Conservation (phyloP, 805 yeast genomes). For the Priceomyces medius region DNA sequence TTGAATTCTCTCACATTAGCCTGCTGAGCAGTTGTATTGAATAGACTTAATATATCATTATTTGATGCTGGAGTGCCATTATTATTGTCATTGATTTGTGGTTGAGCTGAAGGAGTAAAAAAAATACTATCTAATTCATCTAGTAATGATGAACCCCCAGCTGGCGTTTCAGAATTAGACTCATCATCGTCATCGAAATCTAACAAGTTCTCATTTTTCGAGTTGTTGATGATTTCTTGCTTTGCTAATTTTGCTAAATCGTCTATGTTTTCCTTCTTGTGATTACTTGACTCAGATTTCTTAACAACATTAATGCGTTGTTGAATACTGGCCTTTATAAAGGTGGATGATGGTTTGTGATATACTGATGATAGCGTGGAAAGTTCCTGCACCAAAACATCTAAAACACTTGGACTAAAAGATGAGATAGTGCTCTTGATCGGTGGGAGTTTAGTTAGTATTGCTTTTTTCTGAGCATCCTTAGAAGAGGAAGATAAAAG, state of each 20-base stretch:
- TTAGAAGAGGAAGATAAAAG: constrained; percentile 51
- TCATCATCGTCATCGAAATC: constrained; percentile 74
- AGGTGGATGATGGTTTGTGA: constrained; percentile 74
- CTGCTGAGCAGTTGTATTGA: constrained; percentile 20
- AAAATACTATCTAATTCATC: constrained; percentile 78
- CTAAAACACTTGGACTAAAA: constrained; percentile 66
- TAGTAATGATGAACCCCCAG: constrained; percentile 43
- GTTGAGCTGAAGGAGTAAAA: constrained; percentile 34
- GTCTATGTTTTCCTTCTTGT: constrained; percentile 48
- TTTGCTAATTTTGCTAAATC: constrained; percentile 78
- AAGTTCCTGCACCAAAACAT: constrained; percentile 69
- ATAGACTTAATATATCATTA: constrained; percentile 50
- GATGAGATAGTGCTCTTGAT: constrained; percentile 70
- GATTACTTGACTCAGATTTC: constrained; percentile 13
- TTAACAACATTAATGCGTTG: constrained; percentile 26
- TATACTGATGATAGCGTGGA: constrained; percentile 87
- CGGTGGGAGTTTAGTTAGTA: constrained; percentile 64
- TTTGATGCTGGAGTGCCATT: constrained; percentile 12
- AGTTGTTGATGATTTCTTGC: constrained; percentile 64
- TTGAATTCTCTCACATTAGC: not conserved
- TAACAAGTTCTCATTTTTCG: constrained; percentile 74
- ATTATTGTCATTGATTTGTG: constrained; percentile 11
- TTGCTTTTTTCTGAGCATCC: constrained; percentile 49
- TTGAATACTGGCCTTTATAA: constrained; percentile 43
- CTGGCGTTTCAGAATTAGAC: constrained; percentile 15